A percentile compares a stretch with the other conserved stretches of the same genome.
Evolutionary conservation across 1,284 basidiomycete species (phyloP).

Genomic region (Heterobasidion occidentale): DNA sequence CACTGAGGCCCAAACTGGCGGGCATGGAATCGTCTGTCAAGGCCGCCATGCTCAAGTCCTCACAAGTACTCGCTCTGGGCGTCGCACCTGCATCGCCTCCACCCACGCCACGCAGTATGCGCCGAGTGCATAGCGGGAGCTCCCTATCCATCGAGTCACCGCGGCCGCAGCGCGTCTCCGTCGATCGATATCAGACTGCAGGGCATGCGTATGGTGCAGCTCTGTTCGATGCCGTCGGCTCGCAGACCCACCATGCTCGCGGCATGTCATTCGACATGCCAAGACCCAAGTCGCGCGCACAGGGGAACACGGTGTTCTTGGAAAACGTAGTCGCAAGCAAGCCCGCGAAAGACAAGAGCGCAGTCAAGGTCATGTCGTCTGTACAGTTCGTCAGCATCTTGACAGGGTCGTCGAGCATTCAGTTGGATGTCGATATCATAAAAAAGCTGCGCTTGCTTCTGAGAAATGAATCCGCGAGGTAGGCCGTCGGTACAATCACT

Average conservation of each 20-base stretch:
- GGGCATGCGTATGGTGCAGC: not conserved
- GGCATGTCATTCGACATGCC: slow-evolving; percentile 47
- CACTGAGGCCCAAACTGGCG: slow-evolving; percentile 66
- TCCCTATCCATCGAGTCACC: slow-evolving; percentile 48
- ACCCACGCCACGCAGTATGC: slow-evolving; percentile 28
- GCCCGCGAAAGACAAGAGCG: slow-evolving; percentile 37
- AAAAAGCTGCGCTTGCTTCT: slow-evolving; percentile 77
- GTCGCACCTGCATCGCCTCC: slow-evolving; percentile 16
- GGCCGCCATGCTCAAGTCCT: slow-evolving; percentile 85
- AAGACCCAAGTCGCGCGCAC: slow-evolving; percentile 19
- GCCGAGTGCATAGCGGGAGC: slow-evolving; percentile 65
- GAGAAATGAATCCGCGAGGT: slow-evolving; percentile 82
- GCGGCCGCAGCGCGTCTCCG: slow-evolving; percentile 19
- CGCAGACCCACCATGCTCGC: slow-evolving; percentile 20
- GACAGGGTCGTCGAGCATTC: slow-evolving; percentile 54
- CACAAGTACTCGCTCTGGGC: slow-evolving; percentile 59
- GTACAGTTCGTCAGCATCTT: slow-evolving; percentile 59
- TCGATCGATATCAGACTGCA: slow-evolving; percentile 26
- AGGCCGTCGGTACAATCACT: slow-evolving; percentile 9
- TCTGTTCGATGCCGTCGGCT: not conserved
- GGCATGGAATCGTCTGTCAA: slow-evolving; percentile 79
- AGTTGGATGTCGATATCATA: slow-evolving; percentile 65
- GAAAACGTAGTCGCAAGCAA: slow-evolving; percentile 13
- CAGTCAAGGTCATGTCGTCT: slow-evolving; percentile 36
- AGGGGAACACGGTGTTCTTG: slow-evolving; percentile 1